Conservation (phyloP, 1,139 yeast genomes). For the Pneumocystis canis region DNA sequence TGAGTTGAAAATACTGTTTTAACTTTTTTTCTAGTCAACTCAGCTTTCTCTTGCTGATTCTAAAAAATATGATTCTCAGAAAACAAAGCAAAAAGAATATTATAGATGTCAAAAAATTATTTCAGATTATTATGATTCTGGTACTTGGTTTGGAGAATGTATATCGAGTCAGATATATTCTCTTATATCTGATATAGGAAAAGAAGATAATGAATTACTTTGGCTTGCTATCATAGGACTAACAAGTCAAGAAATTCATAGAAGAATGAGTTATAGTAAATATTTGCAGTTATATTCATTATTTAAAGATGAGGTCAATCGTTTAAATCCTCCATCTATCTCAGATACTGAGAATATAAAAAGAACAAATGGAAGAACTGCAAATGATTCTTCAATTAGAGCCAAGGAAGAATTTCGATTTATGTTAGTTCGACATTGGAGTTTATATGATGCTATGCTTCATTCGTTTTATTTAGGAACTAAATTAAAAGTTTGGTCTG, state of each 20-base stretch:
- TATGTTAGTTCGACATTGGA: constrained; percentile 82
- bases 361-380: constrained; percentile 8
- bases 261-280: constrained; percentile 43
- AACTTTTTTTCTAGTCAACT: neutral
- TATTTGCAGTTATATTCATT: constrained; percentile 62
- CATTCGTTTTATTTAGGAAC: constrained; percentile 85
- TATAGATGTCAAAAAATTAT: constrained; percentile 39
- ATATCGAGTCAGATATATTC: constrained; percentile 70
- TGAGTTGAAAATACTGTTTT: neutral
- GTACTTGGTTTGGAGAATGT: constrained; percentile 64
- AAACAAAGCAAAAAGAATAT: constrained; percentile 12
- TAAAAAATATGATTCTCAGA: neutral
- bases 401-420: constrained; percentile 76
- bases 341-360: constrained; percentile 26
- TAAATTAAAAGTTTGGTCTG: constrained; percentile 76
- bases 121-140: constrained; percentile 64
- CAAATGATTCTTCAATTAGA: constrained; percentile 50
- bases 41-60: neutral
- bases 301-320: constrained; percentile 65
- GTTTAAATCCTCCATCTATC: constrained; percentile 36
- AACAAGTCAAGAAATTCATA: constrained; percentile 59
- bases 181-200: constrained; percentile 63
- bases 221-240: constrained; percentile 90
- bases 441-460: constrained; percentile 75
- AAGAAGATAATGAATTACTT: constrained; percentile 49